Evolutionary conservation across 768 basidiomycete species (phyloP).

Genomic region (Russula sp.): DNA sequence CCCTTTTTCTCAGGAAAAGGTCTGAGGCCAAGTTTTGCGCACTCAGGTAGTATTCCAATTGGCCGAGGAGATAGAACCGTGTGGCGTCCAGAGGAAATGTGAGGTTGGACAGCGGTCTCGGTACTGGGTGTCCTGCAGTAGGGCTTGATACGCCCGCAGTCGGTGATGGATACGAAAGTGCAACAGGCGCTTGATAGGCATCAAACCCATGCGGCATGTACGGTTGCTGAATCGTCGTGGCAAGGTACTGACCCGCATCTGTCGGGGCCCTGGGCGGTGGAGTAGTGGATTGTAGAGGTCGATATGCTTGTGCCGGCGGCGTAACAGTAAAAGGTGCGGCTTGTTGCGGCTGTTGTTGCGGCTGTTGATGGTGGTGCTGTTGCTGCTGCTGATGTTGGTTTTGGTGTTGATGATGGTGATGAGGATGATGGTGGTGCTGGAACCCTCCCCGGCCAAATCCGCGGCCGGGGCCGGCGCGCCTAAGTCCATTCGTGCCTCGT

Average conservation of each 20-base stretch:
- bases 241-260: conserved; percentile 25
- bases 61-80: conserved; percentile 64
- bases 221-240: conserved; percentile 11
- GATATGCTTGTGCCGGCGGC: conserved; percentile 18
- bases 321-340: conserved; percentile 20
- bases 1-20: conserved; percentile 71
- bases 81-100: conserved; percentile 60
- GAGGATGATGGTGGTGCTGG: conserved; percentile 2
- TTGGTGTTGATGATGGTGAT: neutral
- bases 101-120: conserved; percentile 41
- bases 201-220: conserved; percentile 28
- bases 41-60: conserved; percentile 91
- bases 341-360: conserved; percentile 3
- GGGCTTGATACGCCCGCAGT: conserved; percentile 20
- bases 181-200: conserved; percentile 25
- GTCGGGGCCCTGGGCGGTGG: conserved; percentile 7
- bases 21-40: conserved; percentile 88
- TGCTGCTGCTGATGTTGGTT: conserved; percentile 4
- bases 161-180: conserved; percentile 27
- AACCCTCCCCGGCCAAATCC: conserved; percentile 18
- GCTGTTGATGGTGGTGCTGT: neutral
- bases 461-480: conserved; percentile 25
- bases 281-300: conserved; percentile 25
- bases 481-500: conserved; percentile 28
- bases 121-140: conserved; percentile 36